Percentiles rank a stretch among this genome's conserved stretches.
These are phyloP conservation scores for Evansstolkia leycettana DNA, from an alignment of 495 filamentous ascomycete species.

Conservation along the genomic window DNA sequence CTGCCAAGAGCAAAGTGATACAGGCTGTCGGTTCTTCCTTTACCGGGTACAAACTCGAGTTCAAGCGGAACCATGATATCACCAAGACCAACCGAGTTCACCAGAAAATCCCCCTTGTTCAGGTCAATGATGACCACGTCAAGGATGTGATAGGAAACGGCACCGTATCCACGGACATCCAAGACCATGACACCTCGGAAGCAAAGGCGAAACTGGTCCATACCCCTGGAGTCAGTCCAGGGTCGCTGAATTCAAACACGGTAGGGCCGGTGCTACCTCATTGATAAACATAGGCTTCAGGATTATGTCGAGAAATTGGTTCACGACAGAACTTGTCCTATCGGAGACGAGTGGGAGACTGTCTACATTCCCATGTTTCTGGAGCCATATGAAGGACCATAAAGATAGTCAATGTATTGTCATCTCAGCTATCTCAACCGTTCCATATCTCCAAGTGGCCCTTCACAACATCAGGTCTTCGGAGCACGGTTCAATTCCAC, in stretches of 20 bases:
- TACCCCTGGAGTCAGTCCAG: neutral
- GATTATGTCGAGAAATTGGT: conserved; percentile 1
- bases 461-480: too few relatives aligned
- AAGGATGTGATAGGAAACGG: neutral
- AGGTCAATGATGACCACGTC: neutral
- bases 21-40: too few relatives aligned
- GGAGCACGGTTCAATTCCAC: neutral
- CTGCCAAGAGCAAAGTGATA: too few relatives aligned
- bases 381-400: too few relatives aligned
- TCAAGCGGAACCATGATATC: too few relatives aligned
- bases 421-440: too few relatives aligned
- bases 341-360: too few relatives aligned
- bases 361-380: neutral
- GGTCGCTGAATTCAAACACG: neutral
- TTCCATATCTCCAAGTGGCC: too few relatives aligned
- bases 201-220: neutral
- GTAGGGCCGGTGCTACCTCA: neutral
- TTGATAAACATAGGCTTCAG: conserved; percentile 1
- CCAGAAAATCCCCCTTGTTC: neutral
- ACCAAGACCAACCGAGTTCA: too few relatives aligned
- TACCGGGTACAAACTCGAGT: too few relatives aligned
- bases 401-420: too few relatives aligned
- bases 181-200: neutral
- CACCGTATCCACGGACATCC: neutral
- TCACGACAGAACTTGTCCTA: too few relatives aligned